phyloP scores from a whole-genome alignment of 2,329 filamentous ascomycete genomes.

The Arthrocladium fulminans region DNA sequence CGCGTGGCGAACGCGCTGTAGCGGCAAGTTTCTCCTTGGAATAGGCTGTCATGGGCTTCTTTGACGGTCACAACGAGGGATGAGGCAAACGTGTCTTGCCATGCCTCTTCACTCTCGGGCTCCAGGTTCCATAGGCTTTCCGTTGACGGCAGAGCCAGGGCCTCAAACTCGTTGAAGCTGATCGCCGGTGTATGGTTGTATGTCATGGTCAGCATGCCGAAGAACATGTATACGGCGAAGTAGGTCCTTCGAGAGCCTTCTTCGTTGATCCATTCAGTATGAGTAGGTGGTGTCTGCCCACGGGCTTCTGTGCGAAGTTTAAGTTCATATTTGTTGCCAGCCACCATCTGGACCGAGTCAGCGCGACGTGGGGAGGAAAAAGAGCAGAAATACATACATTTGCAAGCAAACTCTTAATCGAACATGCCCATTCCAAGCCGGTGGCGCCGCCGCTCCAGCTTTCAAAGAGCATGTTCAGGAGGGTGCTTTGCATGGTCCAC shows the following conservation, averaged over 20 bases:
- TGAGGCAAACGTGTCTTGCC: constrained; percentile 66
- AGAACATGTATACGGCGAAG: constrained; percentile 98
- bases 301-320: constrained; percentile 88
- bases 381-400: constrained; percentile 46
- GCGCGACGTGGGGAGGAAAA: constrained; percentile 5
- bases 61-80: constrained; percentile 77
- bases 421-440: constrained; percentile 96
- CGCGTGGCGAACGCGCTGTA: constrained; percentile 97
- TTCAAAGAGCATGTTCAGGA: constrained; percentile 97
- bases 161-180: constrained; percentile 96
- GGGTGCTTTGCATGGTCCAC: constrained; percentile 95
- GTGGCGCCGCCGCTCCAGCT: constrained; percentile 99
- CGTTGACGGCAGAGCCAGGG: constrained; percentile 81
- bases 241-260: constrained; percentile 95
- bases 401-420: constrained; percentile 92
- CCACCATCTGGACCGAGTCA: constrained; percentile 61
- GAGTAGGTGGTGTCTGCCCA: constrained; percentile 63
- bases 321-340: constrained; percentile 90
- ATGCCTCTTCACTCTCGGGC: constrained; percentile 66
- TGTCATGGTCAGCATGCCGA: constrained; percentile 84
- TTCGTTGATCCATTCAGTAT: constrained; percentile 90
- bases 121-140: constrained; percentile 91
- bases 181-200: constrained; percentile 98
- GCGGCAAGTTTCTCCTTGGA: constrained; percentile 79
- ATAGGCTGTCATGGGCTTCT: constrained; percentile 87